Evolutionary conservation across 176 grass and related monocot species (phyloP).

Genomic region (Carex cristatella): DNA sequence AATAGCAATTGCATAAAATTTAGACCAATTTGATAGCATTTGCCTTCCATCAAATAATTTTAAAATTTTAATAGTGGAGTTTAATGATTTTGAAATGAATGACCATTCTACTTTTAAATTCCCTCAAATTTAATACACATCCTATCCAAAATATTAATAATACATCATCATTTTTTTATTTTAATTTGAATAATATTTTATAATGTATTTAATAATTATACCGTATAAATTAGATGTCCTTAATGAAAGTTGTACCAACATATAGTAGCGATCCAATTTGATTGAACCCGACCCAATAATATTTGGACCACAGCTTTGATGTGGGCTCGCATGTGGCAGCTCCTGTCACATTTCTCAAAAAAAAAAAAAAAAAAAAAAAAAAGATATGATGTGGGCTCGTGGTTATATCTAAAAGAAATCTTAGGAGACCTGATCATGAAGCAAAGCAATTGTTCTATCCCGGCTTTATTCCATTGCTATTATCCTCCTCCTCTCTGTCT

Average conservation of each 20-base stretch:
- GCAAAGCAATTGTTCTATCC: constrained; percentile 21
- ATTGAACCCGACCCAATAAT: background rate
- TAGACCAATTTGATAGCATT: too few relatives aligned
- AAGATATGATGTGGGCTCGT: background rate
- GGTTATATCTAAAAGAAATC: background rate
- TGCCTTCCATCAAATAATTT: too few relatives aligned
- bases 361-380: too few relatives aligned
- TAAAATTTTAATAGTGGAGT: too few relatives aligned
- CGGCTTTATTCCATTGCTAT: constrained; percentile 12
- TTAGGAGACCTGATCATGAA: constrained; percentile 18
- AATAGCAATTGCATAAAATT: too few relatives aligned
- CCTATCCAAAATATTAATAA: too few relatives aligned
- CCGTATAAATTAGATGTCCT: background rate
- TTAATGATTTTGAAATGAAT: too few relatives aligned
- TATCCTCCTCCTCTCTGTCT: background rate
- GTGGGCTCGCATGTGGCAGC: too few relatives aligned
- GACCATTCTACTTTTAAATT: too few relatives aligned
- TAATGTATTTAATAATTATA: background rate
- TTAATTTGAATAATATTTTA: background rate
- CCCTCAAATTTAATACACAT: too few relatives aligned
- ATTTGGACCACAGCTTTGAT: constrained; percentile 1
- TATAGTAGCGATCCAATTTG: background rate
- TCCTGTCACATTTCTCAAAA: too few relatives aligned
- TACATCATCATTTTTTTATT: too few relatives aligned
- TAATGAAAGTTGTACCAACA: background rate